Percentiles rank a stretch among this genome's conserved stretches.
phyloP scores from a whole-genome alignment of 2,329 filamentous ascomycete genomes.

The Myriosclerotinia curreyana region DNA sequence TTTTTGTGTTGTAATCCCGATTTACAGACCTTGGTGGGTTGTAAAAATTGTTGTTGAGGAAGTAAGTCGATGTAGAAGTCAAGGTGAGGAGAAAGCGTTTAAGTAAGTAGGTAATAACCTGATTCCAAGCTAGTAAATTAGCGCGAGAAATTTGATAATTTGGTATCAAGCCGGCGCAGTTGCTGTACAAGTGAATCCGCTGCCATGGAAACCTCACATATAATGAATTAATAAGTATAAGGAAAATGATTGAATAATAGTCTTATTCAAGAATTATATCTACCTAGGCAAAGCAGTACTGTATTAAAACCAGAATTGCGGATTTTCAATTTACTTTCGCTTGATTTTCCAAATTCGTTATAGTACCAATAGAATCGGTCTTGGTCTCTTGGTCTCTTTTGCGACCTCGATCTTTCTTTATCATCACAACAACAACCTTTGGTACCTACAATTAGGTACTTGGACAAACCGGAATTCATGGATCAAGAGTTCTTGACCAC shows the following conservation, averaged over 20 bases:
- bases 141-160: not conserved
- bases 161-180: not conserved
- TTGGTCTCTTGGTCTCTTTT: too few relatives aligned
- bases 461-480: not conserved
- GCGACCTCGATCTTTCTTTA: not conserved
- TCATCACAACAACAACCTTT: not conserved
- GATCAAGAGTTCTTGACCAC: not conserved
- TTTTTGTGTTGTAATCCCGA: not conserved
- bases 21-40: not conserved
- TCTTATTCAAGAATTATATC: rapidly evolving
- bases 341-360: not conserved
- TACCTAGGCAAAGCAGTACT: not conserved
- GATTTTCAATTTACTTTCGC: not conserved
- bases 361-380: too few relatives aligned
- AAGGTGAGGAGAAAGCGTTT: not conserved
- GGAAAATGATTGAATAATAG: not conserved
- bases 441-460: not conserved
- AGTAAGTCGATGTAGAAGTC: not conserved
- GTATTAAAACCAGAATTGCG: not conserved
- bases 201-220: not conserved
- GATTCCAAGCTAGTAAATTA: not conserved
- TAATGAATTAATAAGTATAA: not conserved
- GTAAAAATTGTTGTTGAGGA: not conserved
- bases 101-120: too few relatives aligned
- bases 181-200: not conserved